Base-by-base conservation (phyloP, 208 protist species). In the Histomonas meleagridis region DNA sequence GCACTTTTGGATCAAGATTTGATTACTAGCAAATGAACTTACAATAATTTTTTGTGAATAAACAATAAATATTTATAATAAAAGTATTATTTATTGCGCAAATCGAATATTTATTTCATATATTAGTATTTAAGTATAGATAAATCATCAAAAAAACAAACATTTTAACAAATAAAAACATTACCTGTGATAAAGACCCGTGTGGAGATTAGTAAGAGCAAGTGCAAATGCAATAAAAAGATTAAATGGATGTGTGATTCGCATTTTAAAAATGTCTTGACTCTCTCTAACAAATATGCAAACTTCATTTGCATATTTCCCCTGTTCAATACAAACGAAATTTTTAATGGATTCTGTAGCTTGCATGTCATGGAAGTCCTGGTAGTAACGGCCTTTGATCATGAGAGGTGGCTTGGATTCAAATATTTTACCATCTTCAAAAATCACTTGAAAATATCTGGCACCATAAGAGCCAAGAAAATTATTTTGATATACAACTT, bases 311-410 rank as follows among this genome's bases (percentile, higher is more conserved):
- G 1, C 3, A 51, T 46, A 81, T 16, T 81, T 46, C 7, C 38
- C 38, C 55, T 86, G 23, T 21, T 43, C 40, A 38, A 86, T 46
- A 55, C 76, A 86, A 16, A 86, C 46, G 35, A 86, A 86, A 86
- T 86, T 86, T 86, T 86, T 86, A 26, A 86, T 86, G 1, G 46
- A 55, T 53, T 43, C 46, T 38, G 38, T 35, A 21, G 76, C 38
- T 10, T 86, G 0, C 38, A 86, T 55, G 55, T 86, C 76, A 55
- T 86, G 76, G 26, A 86, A 86, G 38, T 86, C 46, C 32, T 86
- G 76, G 38, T 57, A 86, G 26, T 86, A 86, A 38, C 55, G 18
- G 0, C 76, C 76, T 38, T 51, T 55, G 10, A 86, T 55, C 32
- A 55, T 28, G 38, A 86, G 51, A 38, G 76, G 76, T 26, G 76